Evolutionary conservation across 1,284 basidiomycete genomes (phyloP).

Genomic region (Fomitiporia mediterranea): DNA sequence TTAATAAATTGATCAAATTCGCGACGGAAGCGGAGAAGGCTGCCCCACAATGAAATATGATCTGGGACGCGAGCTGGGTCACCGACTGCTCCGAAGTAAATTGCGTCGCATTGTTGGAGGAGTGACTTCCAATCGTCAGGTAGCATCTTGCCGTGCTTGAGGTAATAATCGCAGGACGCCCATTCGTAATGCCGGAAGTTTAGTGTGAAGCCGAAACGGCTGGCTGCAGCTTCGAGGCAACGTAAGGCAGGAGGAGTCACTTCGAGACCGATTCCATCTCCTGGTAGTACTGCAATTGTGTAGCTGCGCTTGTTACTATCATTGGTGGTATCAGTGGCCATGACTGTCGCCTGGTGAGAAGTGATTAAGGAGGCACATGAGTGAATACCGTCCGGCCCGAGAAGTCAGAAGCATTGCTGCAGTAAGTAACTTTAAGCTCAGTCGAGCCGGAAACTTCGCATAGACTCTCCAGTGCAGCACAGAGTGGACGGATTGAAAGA

Average conservation of each 20-base stretch:
- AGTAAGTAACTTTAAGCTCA: background rate
- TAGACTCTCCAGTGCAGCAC: no score
- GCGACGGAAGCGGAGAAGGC: constrained; percentile 45
- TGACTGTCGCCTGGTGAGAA: constrained; percentile 8
- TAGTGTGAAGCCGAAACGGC: constrained; percentile 29
- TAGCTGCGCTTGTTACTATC: constrained; percentile 26
- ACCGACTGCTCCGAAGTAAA: constrained; percentile 39
- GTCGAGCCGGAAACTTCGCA: no score
- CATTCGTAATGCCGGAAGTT: constrained; percentile 37
- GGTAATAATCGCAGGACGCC: constrained; percentile 31
- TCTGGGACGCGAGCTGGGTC: constrained; percentile 43
- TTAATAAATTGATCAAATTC: constrained; percentile 55
- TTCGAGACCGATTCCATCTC: constrained; percentile 55
- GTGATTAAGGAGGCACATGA: background rate
- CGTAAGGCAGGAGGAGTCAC: constrained; percentile 42
- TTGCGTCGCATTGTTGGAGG: constrained; percentile 33
- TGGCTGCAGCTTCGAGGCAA: constrained; percentile 33
- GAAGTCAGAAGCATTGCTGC: no score
- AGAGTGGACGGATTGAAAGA: no score
- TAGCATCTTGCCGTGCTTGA: constrained; percentile 33
- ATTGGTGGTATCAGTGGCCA: constrained; percentile 1
- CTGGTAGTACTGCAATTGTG: constrained; percentile 50
- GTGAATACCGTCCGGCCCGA: background rate
- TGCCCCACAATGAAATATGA: constrained; percentile 53
- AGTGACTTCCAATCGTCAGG: constrained; percentile 34